phyloP scores from a whole-genome alignment of 495 filamentous ascomycete genomes.

The Peziza echinospora region DNA sequence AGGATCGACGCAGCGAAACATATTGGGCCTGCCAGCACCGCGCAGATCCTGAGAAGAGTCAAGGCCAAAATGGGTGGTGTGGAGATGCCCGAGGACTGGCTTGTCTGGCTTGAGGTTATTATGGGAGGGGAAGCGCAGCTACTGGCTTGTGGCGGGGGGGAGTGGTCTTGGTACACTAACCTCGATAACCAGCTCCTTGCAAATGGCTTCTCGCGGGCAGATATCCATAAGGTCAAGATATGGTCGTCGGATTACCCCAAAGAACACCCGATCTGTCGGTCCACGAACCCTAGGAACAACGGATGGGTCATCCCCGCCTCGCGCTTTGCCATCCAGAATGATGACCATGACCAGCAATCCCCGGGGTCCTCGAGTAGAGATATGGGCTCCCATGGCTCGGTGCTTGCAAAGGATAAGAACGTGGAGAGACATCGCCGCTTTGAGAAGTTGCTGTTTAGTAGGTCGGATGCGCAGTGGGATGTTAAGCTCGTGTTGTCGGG shows the following conservation, averaged over 20 bases:
- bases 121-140: conserved; percentile 16
- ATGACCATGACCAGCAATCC: conserved; percentile 21
- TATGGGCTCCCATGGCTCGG: conserved; percentile 18
- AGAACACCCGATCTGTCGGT: conserved; percentile 19
- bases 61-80: conserved; percentile 15
- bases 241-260: conserved; percentile 20
- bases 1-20: conserved; percentile 21
- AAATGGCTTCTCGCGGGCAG: conserved; percentile 8
- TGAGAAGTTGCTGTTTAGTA: conserved; percentile 19
- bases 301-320: conserved; percentile 21
- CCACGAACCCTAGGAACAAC: no score
- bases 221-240: conserved; percentile 19
- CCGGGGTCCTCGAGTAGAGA: conserved; percentile 19
- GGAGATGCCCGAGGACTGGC: conserved; percentile 15
- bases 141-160: conserved; percentile 15
- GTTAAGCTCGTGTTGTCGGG: conserved; percentile 19
- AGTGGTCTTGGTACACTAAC: conserved; percentile 22
- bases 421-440: conserved; percentile 15
- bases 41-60: conserved; percentile 13
- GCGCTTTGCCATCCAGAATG: conserved; percentile 21
- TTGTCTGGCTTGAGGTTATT: conserved; percentile 20
- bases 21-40: conserved; percentile 15
- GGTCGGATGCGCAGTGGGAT: conserved; percentile 18
- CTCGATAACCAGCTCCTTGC: conserved; percentile 12
- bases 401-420: conserved; percentile 21